Conservation (phyloP, 495 filamentous ascomycete species). For the Extremus antarcticus region DNA sequence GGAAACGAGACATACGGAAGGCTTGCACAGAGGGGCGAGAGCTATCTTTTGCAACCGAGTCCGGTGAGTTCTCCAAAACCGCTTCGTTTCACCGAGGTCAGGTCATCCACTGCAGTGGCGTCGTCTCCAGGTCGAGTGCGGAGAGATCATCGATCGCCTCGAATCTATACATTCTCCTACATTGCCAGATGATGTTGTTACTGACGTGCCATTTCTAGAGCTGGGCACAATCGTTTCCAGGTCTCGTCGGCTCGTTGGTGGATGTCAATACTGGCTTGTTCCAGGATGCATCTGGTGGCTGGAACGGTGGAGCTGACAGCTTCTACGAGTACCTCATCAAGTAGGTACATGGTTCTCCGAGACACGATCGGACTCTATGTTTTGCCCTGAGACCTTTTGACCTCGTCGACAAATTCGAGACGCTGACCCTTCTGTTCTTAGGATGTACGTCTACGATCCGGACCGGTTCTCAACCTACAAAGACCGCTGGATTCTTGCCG, state of each 20-base stretch:
- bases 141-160: no score
- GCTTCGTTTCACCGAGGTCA: no score
- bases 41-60: slow-evolving; percentile 56
- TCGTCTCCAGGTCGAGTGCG: no score
- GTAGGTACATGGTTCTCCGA: background rate
- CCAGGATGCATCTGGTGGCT: slow-evolving; percentile 55
- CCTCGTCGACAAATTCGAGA: no score
- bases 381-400: background rate
- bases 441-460: slow-evolving; percentile 75
- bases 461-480: slow-evolving; percentile 50
- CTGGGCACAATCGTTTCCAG: slow-evolving; percentile 61
- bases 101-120: no score
- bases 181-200: no score
- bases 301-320: slow-evolving; percentile 71
- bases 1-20: slow-evolving; percentile 53
- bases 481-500: slow-evolving; percentile 68
- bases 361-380: no score
- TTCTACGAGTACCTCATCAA: slow-evolving; percentile 94
- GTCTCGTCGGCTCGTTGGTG: slow-evolving; percentile 61
- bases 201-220: slow-evolving; percentile 5
- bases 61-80: slow-evolving; percentile 34
- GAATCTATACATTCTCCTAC: no score
- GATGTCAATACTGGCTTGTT: slow-evolving; percentile 56
- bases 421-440: no score
- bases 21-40: slow-evolving; percentile 58